Conservation (phyloP, 257 asterid species). For the Fraxinus pennsylvanica region DNA sequence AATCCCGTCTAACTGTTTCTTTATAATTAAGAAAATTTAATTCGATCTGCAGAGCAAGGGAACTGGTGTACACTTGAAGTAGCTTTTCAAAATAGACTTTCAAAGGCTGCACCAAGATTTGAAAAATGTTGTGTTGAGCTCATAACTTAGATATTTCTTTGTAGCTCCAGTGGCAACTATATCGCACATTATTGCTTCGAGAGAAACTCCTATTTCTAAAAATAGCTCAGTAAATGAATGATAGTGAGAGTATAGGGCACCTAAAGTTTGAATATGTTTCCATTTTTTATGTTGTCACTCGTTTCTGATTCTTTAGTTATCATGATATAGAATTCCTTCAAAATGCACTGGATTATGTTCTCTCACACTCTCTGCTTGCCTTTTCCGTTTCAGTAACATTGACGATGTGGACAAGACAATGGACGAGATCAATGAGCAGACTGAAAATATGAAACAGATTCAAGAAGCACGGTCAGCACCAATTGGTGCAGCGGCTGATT, state of each 20-base stretch:
- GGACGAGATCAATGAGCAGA: slow-evolving; percentile 90
- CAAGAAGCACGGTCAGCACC: slow-evolving; percentile 78
- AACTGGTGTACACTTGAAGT: not conserved
- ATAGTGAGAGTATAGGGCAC: not conserved
- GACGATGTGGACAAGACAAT: slow-evolving; percentile 87
- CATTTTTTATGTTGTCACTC: not conserved
- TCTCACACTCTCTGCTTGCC: slow-evolving; percentile 22
- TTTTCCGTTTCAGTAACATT: slow-evolving; percentile 50
- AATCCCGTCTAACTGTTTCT: slow-evolving; percentile 4
- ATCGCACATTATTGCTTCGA: not conserved
- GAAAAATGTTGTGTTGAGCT: not conserved
- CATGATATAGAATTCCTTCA: not conserved
- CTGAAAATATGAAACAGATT: slow-evolving; percentile 76
- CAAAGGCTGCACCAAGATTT: slow-evolving; percentile 13
- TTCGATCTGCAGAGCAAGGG: slow-evolving; percentile 1
- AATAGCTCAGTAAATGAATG: not conserved
- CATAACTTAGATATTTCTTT: not conserved
- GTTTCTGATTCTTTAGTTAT: not conserved
- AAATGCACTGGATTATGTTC: not conserved
- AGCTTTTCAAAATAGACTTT: not conserved
- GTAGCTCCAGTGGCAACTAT: not conserved
- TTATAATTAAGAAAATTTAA: not conserved
- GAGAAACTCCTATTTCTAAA: not conserved
- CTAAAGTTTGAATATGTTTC: not conserved
- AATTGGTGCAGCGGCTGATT: slow-evolving; percentile 72